A percentile compares a stretch with the other conserved stretches of the same genome.
Conservation (phyloP, 2,329 filamentous ascomycete genomes). For the Trichoderma hamatum region DNA sequence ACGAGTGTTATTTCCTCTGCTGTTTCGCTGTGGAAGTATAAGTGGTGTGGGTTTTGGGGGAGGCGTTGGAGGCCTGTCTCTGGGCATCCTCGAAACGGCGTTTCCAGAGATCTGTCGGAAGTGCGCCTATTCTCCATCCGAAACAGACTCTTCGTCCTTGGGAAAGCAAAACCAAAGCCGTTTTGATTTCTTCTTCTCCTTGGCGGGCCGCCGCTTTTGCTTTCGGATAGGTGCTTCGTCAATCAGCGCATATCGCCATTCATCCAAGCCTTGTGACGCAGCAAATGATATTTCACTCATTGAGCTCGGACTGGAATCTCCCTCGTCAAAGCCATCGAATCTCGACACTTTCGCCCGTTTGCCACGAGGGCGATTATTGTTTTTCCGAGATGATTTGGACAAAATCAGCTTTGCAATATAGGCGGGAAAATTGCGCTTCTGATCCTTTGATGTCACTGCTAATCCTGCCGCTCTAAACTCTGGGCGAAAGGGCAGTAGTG, state of each 20-base stretch:
- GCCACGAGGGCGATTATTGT: neutral
- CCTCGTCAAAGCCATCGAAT: slow-evolving; percentile 37
- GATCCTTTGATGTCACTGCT: slow-evolving; percentile 55
- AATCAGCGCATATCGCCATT: slow-evolving; percentile 41
- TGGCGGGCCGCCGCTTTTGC: slow-evolving; percentile 27
- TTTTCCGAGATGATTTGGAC: slow-evolving; percentile 23
- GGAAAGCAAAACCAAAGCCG: slow-evolving; percentile 38
- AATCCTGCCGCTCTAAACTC: slow-evolving; percentile 59
- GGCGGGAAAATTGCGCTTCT: slow-evolving; percentile 43
- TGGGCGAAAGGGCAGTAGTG: slow-evolving; percentile 55
- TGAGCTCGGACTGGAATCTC: slow-evolving; percentile 32
- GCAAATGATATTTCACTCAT: slow-evolving; percentile 41
- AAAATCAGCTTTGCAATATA: slow-evolving; percentile 30
- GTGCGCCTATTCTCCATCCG: slow-evolving; percentile 34
- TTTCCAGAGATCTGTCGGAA: slow-evolving; percentile 29
- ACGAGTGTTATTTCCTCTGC: neutral
- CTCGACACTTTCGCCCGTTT: slow-evolving; percentile 31
- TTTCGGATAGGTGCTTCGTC: slow-evolving; percentile 36
- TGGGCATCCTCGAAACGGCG: neutral
- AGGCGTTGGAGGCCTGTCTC: slow-evolving; percentile 17
- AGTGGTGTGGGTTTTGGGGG: slow-evolving; percentile 25
- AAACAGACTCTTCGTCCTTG: slow-evolving; percentile 32
- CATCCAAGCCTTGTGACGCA: slow-evolving; percentile 36
- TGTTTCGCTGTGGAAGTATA: slow-evolving; percentile 1
- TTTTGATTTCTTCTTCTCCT: slow-evolving; percentile 27